Conservation (phyloP, 345 rosid species). For the Xanthoceras sorbifolium region DNA sequence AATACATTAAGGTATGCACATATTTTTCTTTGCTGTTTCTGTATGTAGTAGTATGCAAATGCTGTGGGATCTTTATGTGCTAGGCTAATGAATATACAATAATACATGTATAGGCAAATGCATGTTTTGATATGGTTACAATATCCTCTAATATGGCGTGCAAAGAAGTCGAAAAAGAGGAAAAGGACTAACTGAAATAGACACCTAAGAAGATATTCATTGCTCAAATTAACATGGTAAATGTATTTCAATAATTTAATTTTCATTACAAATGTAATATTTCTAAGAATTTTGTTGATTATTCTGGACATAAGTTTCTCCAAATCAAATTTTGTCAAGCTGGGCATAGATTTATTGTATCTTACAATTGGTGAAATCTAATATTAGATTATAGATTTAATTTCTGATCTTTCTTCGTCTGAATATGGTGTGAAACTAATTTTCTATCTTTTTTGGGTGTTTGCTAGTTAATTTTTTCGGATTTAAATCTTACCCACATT, state of each 20-base stretch:
- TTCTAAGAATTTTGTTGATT: neutral
- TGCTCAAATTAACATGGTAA: neutral
- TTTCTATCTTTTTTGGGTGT: too few relatives aligned
- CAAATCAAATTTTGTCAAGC: neutral
- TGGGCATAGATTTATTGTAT: too few relatives aligned
- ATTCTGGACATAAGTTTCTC: neutral
- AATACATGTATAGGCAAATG: neutral
- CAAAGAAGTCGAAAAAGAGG: constrained; percentile 36
- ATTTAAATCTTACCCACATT: too few relatives aligned
- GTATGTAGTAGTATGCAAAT: neutral
- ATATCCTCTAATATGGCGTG: constrained; percentile 7
- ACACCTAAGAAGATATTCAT: neutral
- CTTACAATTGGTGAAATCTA: neutral
- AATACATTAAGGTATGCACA: constrained; percentile 70
- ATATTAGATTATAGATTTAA: neutral
- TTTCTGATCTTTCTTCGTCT: neutral
- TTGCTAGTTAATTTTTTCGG: too few relatives aligned
- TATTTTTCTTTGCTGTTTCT: neutral
- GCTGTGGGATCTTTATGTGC: neutral
- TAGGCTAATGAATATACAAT: neutral
- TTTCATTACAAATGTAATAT: neutral
- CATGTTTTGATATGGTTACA: neutral
- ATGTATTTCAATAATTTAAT: neutral
- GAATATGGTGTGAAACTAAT: too few relatives aligned
- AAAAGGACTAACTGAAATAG: constrained; percentile 17